Base-by-base conservation (phyloP, 2,329 filamentous ascomycete genomes). In the Lasiodiplodia theobromae region DNA sequence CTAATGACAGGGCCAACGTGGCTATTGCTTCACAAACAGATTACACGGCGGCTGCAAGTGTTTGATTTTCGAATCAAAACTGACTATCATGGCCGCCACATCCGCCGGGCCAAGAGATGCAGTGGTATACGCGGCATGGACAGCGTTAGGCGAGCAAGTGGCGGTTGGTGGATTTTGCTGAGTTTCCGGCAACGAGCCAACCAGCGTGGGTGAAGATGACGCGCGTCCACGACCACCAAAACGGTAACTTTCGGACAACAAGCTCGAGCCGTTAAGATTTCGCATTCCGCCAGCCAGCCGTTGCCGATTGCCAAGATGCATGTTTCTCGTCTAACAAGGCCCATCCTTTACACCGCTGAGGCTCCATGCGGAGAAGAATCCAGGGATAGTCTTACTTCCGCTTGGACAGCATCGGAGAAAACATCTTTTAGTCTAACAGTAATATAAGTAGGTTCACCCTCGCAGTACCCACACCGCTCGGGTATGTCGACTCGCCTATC, bases 221-320 rank as follows among this genome's bases (percentile, higher is more conserved):
- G 60, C 60, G 60, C 60, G 60, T 64, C 5, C 60, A 64, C n/a
- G 6, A 14, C 7, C 4, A 47, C 60, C 44, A 23, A 52, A 64
- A 23, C 18, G n/a, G 60, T 18, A 64, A 64, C 51, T 64, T 38
- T 52, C 60, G 47, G 47, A 34, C 28, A 52, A 37, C 31, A 53
- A 38, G 60, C 60, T 64, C 47, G 31, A 38, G 60, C n/a, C 52
- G 44, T 31, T 64, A 52, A 52, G 47, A 34, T 64, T 28, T 51
- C 60, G 60, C 31, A 52, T 38, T 16, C 44, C 51, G 38, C 37
- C 23, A 37, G 12, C 60, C 44, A 64, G n/a, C 28, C 31, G n/a
- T 6, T 12, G 18, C 25, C 28, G 5, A 12, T 16, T 25, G 60
- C 60, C 60, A 64, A 64, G 60, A 52, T 28, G 28, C 60, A 38